These are phyloP conservation scores for Corinectria fuckeliana DNA, from an alignment of 2,329 filamentous ascomycete species.

Conservation along the genomic window DNA sequence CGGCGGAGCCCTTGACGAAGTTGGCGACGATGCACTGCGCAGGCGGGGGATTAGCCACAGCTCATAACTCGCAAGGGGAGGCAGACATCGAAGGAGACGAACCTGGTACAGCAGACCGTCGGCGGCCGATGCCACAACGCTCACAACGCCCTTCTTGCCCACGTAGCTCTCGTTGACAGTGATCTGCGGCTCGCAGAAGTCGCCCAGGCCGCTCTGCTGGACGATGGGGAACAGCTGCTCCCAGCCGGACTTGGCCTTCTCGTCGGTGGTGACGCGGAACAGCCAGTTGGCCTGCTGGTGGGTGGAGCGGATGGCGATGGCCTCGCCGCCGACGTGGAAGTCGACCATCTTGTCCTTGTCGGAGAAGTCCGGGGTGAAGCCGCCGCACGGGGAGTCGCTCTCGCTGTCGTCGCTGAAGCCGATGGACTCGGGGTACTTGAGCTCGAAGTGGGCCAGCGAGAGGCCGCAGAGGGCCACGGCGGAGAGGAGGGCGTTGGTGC, in stretches of 20 bases:
- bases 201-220: constrained; percentile 60
- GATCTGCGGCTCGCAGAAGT: constrained; percentile 59
- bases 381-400: constrained; percentile 59
- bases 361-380: constrained; percentile 55
- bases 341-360: constrained; percentile 56
- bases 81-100: constrained; percentile 21
- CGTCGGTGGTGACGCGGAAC: constrained; percentile 63
- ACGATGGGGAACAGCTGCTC: constrained; percentile 61
- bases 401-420: constrained; percentile 56
- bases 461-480: constrained; percentile 48
- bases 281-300: constrained; percentile 63
- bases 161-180: constrained; percentile 56
- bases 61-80: neutral
- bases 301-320: constrained; percentile 53
- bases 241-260: constrained; percentile 57
- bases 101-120: constrained; percentile 67
- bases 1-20: constrained; percentile 55
- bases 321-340: constrained; percentile 64
- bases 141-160: constrained; percentile 62
- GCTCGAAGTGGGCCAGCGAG: constrained; percentile 60
- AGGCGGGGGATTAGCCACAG: neutral
- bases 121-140: constrained; percentile 57
- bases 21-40: constrained; percentile 60
- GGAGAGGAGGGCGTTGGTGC: constrained; percentile 42
- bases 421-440: constrained; percentile 56